Percentiles rank a stretch among this genome's conserved stretches.
phyloP scores from a whole-genome alignment of 1,284 basidiomycete species.

The Singerocomus inundabilis region DNA sequence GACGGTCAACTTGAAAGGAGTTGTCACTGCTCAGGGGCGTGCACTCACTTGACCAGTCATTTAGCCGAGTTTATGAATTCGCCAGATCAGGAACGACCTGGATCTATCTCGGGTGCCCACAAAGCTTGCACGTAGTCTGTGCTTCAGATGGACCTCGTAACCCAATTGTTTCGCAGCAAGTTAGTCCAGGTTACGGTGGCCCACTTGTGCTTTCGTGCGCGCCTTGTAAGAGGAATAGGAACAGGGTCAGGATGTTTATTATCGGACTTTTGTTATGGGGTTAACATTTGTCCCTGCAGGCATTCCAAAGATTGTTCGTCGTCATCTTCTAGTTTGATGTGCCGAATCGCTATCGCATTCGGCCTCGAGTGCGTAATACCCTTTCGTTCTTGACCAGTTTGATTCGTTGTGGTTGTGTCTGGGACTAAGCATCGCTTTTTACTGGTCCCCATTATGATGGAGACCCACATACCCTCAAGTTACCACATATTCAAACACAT shows the following conservation, averaged over 20 bases:
- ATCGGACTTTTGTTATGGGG: neutral
- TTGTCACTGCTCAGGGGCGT: neutral
- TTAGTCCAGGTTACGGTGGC: too few species aligned
- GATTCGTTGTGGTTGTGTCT: constrained; percentile 1
- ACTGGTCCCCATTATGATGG: constrained; percentile 7
- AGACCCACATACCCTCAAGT: neutral
- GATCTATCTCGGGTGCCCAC: neutral
- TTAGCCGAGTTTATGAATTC: neutral
- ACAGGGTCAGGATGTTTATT: neutral
- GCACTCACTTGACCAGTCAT: neutral
- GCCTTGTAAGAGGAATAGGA: neutral
- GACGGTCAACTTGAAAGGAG: too few species aligned
- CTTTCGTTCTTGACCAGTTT: neutral
- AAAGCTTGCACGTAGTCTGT: neutral
- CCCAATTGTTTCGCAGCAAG: neutral
- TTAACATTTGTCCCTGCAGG: too few species aligned
- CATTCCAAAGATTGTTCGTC: too few species aligned
- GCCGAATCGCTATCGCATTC: neutral
- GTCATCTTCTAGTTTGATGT: too few species aligned
- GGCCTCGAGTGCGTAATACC: neutral
- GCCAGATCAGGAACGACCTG: neutral
- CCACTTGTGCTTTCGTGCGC: neutral
- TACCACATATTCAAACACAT: neutral
- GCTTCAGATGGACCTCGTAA: neutral
- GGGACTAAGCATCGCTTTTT: neutral